Base-by-base conservation (phyloP, 257 asterid species). In the Ajuga chamaepitys region DNA sequence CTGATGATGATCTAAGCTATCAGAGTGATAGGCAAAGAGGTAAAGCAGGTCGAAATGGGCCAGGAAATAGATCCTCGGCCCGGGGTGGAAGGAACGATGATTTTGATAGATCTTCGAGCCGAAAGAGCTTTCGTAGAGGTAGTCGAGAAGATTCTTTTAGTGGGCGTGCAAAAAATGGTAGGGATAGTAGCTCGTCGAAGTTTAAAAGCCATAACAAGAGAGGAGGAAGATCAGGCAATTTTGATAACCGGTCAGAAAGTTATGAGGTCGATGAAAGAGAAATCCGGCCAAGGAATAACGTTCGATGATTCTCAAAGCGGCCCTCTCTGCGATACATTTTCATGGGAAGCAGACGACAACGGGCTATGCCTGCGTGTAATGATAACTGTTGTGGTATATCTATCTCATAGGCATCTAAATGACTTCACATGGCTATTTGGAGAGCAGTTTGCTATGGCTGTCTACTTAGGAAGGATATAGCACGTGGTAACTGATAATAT, bases 251-350 rank as follows among this genome's bases (percentile, higher is more conserved):
- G 37, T 64, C 86, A 26, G 87, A 72, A 38, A 73, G 82, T 75
- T 84, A 81, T 38, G 53, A 63, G 46, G 95, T 80, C 7, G 83
- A 74, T 14, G 91, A 82, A 20, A 75, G 77, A 69, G 48, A 57
- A 22, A 78, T 26, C 62, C 82, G 97, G 66, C 89, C 97, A 22
- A 79, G 97, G 58, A 20, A 34, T 40, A 92, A 92, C 24, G 98
- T 92, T 21, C 77, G 98, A 48, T 92, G 73, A 83, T 47, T 30
- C 37, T 12, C 34, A 5, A n/a, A n/a, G n/a, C n/a, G 26, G 2
- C 34, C 2, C 34, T 28, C 5, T 28, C 34, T 28, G 34, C 4
- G 5, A 28, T 28, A 28, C 34, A 28, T n/a, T n/a, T n/a, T n/a
- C n/a, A n/a, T n/a, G n/a, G n/a, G n/a, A n/a, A 28, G 34, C 34